Evolutionary conservation across 2,329 filamentous ascomycete species (phyloP), one percentile per base, ranked within the genome.

Genomic region (Herpotrichia juniperi): DNA sequence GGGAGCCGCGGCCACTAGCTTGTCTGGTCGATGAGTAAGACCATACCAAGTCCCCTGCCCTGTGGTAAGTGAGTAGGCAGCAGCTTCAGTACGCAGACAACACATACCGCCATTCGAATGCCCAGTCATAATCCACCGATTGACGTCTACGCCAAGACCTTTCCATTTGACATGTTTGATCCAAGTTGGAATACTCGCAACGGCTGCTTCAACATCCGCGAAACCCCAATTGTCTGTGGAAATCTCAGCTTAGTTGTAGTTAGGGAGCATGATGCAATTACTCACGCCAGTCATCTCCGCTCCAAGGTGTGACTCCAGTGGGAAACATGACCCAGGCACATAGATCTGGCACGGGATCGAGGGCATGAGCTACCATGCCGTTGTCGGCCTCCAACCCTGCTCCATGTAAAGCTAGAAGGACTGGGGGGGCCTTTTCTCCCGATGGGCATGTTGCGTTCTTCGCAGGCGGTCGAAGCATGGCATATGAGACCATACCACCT

Each of bases 281-380:
- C 75, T 61, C 68, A 78, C 76, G 83, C 83, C 83, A 86, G 59
- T 86, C 83, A 65, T 86, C 83, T 21, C 80, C 79, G 58, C 80
- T 82, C 83, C 83, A 86, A 5, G 80, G 68, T 16, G 82, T 85
- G 14, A 81, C 81, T 19, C 83, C 83, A 3, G 79, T 81, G 9
- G 83, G 82, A 57, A 83, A 79, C 14, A 86, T 46, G 1, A 80
- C 71, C 81, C 82, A 86, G 2, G 81, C 78, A 54, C 79, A 81
- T 19, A 85, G 67, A 52, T 83, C 77, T 19, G 79, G 74, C 1
- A 82, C 69, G 17, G 72, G 68, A 62, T 84, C 77, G 28, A 86
- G 67, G 51, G 77, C 75, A 47, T 78, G 74, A 35, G 78, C 72
- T 1, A 80, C 77, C 55, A 75, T 62, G 12, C 75, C 66, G 48